phyloP scores from a whole-genome alignment of 83 land plant genomes.

The Picea engelmannii region DNA sequence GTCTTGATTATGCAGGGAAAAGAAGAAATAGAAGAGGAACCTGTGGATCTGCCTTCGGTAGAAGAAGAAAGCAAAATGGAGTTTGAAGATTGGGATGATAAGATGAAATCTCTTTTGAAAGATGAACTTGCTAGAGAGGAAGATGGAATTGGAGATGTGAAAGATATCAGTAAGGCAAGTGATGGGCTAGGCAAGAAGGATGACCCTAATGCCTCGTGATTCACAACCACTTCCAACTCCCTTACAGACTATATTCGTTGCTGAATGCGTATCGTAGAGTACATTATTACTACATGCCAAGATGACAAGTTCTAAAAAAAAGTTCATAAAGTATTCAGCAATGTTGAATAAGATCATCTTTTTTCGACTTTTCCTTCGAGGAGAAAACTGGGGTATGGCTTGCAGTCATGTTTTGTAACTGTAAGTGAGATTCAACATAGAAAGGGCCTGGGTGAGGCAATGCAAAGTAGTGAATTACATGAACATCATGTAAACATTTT shows the following conservation, averaged over 20 bases:
- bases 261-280: not conserved
- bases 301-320: too few relatives aligned
- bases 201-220: slow-evolving; percentile 5
- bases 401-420: too few relatives aligned
- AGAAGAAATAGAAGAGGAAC: slow-evolving; percentile 10
- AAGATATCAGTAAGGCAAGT: not conserved
- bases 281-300: not conserved
- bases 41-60: slow-evolving; percentile 9
- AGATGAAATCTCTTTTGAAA: slow-evolving; percentile 10
- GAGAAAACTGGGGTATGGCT: not conserved
- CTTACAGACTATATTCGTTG: not conserved
- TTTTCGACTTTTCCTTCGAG: not conserved
- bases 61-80: slow-evolving; percentile 24
- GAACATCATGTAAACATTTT: not conserved
- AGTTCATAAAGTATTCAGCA: too few relatives aligned
- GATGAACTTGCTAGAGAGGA: slow-evolving; percentile 3
- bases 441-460: not conserved
- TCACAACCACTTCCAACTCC: not conserved
- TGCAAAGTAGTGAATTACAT: not conserved
- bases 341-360: not conserved
- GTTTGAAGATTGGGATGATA: slow-evolving; percentile 28
- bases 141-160: not conserved
- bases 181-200: not conserved
- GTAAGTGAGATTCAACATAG: not conserved
- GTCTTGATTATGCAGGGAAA: slow-evolving; percentile 6